Evolutionary conservation across 208 protist species (phyloP), one percentile per base, ranked within the genome.

Genomic region (Wallacemonas sp.): DNA sequence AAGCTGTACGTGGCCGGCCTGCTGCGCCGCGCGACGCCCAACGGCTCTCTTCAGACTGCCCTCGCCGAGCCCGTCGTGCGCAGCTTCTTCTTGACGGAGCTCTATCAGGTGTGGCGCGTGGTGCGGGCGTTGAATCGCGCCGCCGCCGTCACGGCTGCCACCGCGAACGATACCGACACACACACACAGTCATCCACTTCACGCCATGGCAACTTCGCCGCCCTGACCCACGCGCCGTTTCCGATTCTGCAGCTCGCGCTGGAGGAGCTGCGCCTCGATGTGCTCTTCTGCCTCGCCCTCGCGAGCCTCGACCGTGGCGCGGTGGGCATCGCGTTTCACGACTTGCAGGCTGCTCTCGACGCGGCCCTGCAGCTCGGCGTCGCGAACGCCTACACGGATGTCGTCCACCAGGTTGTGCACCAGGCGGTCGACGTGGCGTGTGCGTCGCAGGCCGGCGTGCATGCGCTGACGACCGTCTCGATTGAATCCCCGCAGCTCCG

Each of bases 251-350:
- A 68, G 24, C 54, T 54, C 2, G 83, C 80, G 9, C 67, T 95
- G 66, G 61, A 78, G 60, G 88, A 92, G 61, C 70, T 95, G 46
- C 78, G 70, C 32, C 38, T 88, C 2, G 85, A 95, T 4, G 74
- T 56, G 19, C 67, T 85, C 30, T 68, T 92, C n/a, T 77, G 76
- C 49, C 72, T 88, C 32, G 70, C 88, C 26, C 72, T 72, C 24
- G 72, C 73, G 2, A 39, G 65, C 24, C 58, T 87, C 11, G 63
- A 80, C 16, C 52, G 52, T 19, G 52, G 52, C 5, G 76, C 78
- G 33, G 48, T 61, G 14, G 76, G 85, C 60, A 65, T 89, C 52
- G 68, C 56, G 0, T 82, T 87, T 27, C 85, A 83, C 63, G 75
- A 85, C 29, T 19, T 95, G 14, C 76, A 91, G 62, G 56, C 71